Evolutionary conservation across 1,284 basidiomycete species (phyloP).

Genomic region (Grifola frondosa): DNA sequence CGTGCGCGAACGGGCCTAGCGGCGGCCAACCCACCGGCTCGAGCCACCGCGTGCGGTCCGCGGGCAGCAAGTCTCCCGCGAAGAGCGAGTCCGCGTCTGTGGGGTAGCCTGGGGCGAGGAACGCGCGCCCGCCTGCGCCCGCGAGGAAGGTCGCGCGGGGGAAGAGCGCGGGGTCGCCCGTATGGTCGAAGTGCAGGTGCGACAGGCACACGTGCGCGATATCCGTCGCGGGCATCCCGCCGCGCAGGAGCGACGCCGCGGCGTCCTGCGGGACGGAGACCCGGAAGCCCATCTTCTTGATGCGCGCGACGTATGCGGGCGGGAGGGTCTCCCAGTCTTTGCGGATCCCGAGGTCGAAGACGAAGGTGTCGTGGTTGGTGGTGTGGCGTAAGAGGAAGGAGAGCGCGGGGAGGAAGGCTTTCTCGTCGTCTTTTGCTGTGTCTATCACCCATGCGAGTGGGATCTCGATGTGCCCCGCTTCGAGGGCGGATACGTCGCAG

Average conservation of each 20-base stretch:
- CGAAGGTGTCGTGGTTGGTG: slow-evolving; percentile 31
- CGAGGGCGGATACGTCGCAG: slow-evolving; percentile 45
- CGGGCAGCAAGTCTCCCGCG: slow-evolving; percentile 40
- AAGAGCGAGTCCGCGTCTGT: slow-evolving; percentile 36
- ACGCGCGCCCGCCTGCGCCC: slow-evolving; percentile 35
- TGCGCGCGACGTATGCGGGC: slow-evolving; percentile 15
- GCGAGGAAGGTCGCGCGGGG: slow-evolving; percentile 47
- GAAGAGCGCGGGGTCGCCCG: slow-evolving; percentile 47
- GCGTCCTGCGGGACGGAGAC: slow-evolving; percentile 43
- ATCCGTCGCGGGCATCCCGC: slow-evolving; percentile 41
- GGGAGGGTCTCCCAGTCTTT: slow-evolving; percentile 46
- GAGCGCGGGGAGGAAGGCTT: slow-evolving; percentile 38
- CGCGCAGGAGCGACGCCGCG: slow-evolving; percentile 47
- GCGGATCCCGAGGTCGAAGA: slow-evolving; percentile 56
- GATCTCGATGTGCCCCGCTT: slow-evolving; percentile 43
- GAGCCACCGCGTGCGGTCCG: slow-evolving; percentile 39
- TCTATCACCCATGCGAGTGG: slow-evolving; percentile 40
- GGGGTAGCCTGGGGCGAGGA: slow-evolving; percentile 43
- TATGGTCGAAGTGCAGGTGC: slow-evolving; percentile 48
- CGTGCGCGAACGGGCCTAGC: slow-evolving; percentile 51
- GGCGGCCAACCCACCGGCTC: slow-evolving; percentile 8
- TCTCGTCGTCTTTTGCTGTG: slow-evolving; percentile 27
- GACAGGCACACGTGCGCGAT: slow-evolving; percentile 49
- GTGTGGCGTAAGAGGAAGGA: slow-evolving; percentile 51
- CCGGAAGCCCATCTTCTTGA: slow-evolving; percentile 10